Evolutionary conservation across 1,284 basidiomycete species (phyloP), one percentile per base, ranked within the genome.

Genomic region (Cutaneotrichosporon sp.): DNA sequence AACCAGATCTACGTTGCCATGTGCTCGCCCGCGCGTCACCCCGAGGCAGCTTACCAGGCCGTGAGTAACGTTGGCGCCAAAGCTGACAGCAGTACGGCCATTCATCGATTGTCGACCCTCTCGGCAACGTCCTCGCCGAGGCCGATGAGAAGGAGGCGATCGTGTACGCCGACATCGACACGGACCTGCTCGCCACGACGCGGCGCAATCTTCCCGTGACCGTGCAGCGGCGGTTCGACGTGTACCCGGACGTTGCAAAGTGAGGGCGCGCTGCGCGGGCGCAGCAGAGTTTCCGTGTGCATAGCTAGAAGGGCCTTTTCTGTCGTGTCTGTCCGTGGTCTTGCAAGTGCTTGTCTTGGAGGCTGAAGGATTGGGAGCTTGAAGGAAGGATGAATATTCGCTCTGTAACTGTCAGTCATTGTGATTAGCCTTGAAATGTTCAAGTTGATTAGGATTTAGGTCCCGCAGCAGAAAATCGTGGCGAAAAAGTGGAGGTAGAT

Each of bases 1-100:
- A 97, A 99, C 75, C 96, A 99, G 81, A 87, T 98, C 22, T 99
- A 88, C 81, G 88, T 97, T 67, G 86, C 91, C 2, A 96, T 95
- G 89, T 97, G 94, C 80, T 97, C 94, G 68, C 94, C 95, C 36
- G 94, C 97, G 1, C 86, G 96, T 42, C 90, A 97, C 70, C 78
- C 89, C 63, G 86, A 83, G 16, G 89, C 91, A 34, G 85, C 83
- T 21, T 96, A 95, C 76, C 91, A 95, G 76, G 92, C 93, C 65
- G 91, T 92, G 71, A 73, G 90, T n/a, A 6, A 30, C 16, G 7
- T 13, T 7, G 30, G 26, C 26, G 11, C 4, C 8, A 4, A 2
- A 31, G 53, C 53, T 69, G 46, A 59, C 36, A 50, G 49, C 73
- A 92, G 89, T 97, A 91, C 87, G 94, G 93, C 1, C 92, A 94